Base-by-base conservation (phyloP, 2,329 filamentous ascomycete species). In the Aspergillus calidoustus region DNA sequence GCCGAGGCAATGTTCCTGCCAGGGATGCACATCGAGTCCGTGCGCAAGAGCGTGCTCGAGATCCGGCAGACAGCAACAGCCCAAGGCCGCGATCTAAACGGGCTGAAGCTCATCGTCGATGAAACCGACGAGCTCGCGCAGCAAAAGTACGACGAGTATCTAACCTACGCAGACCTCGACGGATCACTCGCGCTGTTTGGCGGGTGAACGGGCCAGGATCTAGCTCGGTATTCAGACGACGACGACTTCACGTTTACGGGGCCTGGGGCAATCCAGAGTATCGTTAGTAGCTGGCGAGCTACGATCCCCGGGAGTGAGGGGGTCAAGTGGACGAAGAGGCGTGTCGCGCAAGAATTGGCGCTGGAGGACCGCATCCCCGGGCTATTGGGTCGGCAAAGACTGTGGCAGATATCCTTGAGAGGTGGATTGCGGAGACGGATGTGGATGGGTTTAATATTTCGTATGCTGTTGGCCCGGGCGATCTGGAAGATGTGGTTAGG, bases 201-300 rank as follows among this genome's bases (percentile, higher is more conserved):
- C 3, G 78, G 78, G 11, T 81, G 78, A 78, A 73, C 73, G 2
- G 78, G 76, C 75, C 6, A 74, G 68, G 31, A 68, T 67, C 8
- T 80, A 64, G 31, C 74, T 71, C 56, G 71, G 0, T 80, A 76
- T 57, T 68, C 71, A 0, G 79, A 81, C 47, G 79, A 82, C 52
- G 76, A 81, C 19, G 78, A 82, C 58, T 79, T 82, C 59, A 69
- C 74, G 2, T 80, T 81, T 60, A 70, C 71, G 4, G 72, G 72
- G 3, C 72, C 74, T 0, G 74, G 76, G 1, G 77, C 75, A 1
- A 77, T 82, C 5, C 76, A 78, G n/a, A 77, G 75, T 17, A 73
- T 80, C 69, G 77, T 80, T 17, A 75, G 71, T 28, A 70, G 74
- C 28, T 80, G 79, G 79, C 74, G 77, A 0, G 73, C 71, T 8